Conservation (phyloP, 106 monocot genomes). For the Allium sativum region DNA sequence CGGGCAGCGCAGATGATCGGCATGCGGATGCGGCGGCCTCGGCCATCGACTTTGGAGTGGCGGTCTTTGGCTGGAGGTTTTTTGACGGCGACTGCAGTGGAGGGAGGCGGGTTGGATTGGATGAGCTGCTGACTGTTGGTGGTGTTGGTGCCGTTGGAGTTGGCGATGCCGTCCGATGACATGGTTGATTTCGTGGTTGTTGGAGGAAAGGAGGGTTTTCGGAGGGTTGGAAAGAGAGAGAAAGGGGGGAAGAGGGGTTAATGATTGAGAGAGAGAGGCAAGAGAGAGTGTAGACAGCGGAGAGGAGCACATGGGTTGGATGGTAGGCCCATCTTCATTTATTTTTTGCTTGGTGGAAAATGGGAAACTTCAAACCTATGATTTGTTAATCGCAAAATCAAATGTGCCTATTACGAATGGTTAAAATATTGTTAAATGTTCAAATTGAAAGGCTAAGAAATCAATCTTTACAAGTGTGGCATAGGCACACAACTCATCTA, state of each 20-base stretch:
- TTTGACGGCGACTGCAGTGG: constrained; percentile 21
- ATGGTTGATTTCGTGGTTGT: constrained; percentile 5
- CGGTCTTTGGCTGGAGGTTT: constrained; percentile 70
- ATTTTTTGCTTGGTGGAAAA: not conserved
- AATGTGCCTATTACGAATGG: no score
- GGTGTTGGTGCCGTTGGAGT: constrained; percentile 15
- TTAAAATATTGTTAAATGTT: no score
- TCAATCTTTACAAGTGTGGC: no score
- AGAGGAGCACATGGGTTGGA: constrained; percentile 32
- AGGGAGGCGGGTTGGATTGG: constrained; percentile 5
- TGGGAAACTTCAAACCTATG: no score
- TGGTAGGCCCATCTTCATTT: constrained; percentile 19
- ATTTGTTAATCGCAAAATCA: no score
- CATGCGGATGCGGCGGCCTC: constrained; percentile 77
- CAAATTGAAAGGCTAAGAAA: no score
- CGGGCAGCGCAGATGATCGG: constrained; percentile 80
- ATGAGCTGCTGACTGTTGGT: not conserved
- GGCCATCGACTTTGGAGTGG: constrained; percentile 82
- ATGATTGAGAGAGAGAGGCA: constrained; percentile 22
- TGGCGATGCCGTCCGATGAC: not conserved
- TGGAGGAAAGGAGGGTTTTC: not conserved
- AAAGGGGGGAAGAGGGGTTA: constrained; percentile 1
- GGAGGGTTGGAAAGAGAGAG: not conserved
- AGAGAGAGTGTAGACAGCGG: constrained; percentile 59
- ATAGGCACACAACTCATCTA: no score